Conservation (phyloP, 2,329 filamentous ascomycete species). For the Phyllosticta citrichinensis region DNA sequence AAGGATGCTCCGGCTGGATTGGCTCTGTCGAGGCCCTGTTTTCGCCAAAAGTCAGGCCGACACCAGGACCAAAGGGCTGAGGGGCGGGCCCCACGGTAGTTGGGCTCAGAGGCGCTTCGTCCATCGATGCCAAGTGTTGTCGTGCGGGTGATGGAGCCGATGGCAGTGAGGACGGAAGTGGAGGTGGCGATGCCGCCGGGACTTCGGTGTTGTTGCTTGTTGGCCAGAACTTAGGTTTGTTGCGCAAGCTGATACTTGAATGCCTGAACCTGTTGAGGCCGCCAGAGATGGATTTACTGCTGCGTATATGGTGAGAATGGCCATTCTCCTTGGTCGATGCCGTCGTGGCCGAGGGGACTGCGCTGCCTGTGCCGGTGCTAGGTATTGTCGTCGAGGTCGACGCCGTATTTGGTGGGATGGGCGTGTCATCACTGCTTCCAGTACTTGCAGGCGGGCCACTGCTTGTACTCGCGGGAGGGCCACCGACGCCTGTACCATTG, state of each 20-base stretch:
- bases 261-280: conserved; percentile 57
- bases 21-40: conserved; percentile 7
- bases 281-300: conserved; percentile 23
- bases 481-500: background rate
- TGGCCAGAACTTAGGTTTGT: conserved; percentile 56
- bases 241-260: conserved; percentile 68
- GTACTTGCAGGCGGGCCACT: background rate
- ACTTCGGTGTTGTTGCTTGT: conserved; percentile 16
- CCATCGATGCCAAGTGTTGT: background rate
- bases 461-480: background rate
- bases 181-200: conserved; percentile 17
- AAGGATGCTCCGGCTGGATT: conserved; percentile 11
- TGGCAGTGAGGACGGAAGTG: conserved; percentile 10
- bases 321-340: conserved; percentile 16
- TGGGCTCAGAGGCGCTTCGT: conserved; percentile 1
- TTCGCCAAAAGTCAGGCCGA: conserved; percentile 3
- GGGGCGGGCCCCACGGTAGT: background rate
- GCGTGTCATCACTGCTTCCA: background rate
- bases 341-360: background rate
- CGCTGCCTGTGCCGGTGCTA: background rate
- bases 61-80: background rate
- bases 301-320: conserved; percentile 1
- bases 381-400: background rate
- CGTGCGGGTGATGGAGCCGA: background rate
- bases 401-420: background rate